Evolutionary conservation across 1,139 yeast species (phyloP).

Genomic region (Taphrina wiesneri): DNA sequence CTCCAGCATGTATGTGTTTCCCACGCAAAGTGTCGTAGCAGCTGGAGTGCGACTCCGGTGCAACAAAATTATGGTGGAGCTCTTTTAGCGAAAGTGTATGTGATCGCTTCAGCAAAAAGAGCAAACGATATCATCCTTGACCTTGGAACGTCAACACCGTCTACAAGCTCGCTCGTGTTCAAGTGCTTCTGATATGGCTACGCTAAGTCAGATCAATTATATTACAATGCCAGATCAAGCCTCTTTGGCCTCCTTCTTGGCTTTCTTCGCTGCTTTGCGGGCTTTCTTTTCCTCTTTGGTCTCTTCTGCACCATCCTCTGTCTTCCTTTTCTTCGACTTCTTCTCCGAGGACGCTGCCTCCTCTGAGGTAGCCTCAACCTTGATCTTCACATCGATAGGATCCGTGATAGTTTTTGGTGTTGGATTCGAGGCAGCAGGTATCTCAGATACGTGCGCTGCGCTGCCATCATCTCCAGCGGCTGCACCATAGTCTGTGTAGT

Average conservation of each 20-base stretch:
- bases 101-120: neutral
- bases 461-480: conserved; percentile 43
- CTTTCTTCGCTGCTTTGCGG: conserved; percentile 65
- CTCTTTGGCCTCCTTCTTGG: conserved; percentile 62
- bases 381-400: conserved; percentile 45
- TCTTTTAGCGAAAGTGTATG: neutral
- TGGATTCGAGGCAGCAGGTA: conserved; percentile 46
- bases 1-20: neutral
- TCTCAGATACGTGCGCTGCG: conserved; percentile 40
- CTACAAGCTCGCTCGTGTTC: neutral
- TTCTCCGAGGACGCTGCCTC: conserved; percentile 46
- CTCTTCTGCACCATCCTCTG: conserved; percentile 44
- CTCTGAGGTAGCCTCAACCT: conserved; percentile 48
- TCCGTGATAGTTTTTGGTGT: conserved; percentile 41
- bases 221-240: conserved; percentile 42
- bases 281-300: conserved; percentile 55
- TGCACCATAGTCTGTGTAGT: conserved; percentile 72
- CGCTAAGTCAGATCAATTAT: neutral
- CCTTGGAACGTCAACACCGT: neutral
- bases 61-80: neutral
- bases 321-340: conserved; percentile 33
- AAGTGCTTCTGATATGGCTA: neutral
- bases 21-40: neutral
- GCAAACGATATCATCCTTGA: neutral
- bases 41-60: neutral